A percentile compares a stretch with the other conserved stretches of the same genome.
phyloP scores from a whole-genome alignment of 2,329 filamentous ascomycete species.

The Verticillium klebahnii region DNA sequence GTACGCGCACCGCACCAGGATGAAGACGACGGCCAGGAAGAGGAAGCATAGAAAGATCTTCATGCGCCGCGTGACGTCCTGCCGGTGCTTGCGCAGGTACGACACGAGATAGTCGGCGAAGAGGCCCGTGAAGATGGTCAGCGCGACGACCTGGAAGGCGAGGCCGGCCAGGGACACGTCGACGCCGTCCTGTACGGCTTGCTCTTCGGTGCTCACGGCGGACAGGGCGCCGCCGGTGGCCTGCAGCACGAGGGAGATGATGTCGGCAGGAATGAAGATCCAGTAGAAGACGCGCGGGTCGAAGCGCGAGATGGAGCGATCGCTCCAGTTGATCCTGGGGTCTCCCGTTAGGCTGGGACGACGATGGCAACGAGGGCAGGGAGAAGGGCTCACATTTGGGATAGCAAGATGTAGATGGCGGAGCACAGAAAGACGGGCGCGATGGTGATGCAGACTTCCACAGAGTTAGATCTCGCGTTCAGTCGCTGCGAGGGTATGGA shows the following conservation, averaged over 20 bases:
- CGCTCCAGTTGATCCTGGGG: slow-evolving; percentile 20
- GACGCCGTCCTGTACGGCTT: slow-evolving; percentile 30
- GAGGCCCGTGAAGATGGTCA: slow-evolving; percentile 37
- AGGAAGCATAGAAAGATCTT: slow-evolving; percentile 45
- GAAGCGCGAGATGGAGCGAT: slow-evolving; percentile 21
- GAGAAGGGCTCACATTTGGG: slow-evolving; percentile 5
- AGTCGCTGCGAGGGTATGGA: slow-evolving; percentile 4
- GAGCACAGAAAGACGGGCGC: slow-evolving; percentile 23
- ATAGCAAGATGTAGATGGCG: slow-evolving; percentile 21
- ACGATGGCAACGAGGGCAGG: background rate
- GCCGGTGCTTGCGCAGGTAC: slow-evolving; percentile 20
- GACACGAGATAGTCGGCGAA: slow-evolving; percentile 35
- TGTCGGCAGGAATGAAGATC: slow-evolving; percentile 42
- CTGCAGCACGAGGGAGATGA: slow-evolving; percentile 47
- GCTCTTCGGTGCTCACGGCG: slow-evolving; percentile 25
- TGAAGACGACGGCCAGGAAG: slow-evolving; percentile 45
- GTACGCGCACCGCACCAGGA: slow-evolving; percentile 54
- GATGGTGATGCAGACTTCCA: slow-evolving; percentile 31
- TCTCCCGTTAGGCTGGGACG: background rate
- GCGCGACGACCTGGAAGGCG: slow-evolving; percentile 44
- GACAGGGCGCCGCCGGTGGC: slow-evolving; percentile 45
- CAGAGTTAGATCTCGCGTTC: too few species aligned
- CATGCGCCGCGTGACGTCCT: slow-evolving; percentile 29
- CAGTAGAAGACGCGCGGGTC: slow-evolving; percentile 24
- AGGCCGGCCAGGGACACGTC: slow-evolving; percentile 47